Conservation (phyloP, 306 rosid genomes). For the Lablab purpureus region DNA sequence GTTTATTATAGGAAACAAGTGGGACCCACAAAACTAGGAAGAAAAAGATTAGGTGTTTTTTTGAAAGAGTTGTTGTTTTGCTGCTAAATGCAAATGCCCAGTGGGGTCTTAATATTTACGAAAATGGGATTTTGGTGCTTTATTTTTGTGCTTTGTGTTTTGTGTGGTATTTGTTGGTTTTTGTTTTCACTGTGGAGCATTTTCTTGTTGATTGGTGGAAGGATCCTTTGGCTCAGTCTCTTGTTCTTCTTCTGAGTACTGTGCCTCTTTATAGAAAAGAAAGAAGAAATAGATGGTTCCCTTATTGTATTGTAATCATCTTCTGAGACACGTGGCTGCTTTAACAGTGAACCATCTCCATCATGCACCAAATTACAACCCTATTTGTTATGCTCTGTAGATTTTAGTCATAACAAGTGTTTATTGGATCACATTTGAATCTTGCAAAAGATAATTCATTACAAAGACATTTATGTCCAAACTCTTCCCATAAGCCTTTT, state of each 20-base stretch:
- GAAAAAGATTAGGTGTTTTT: conserved; percentile 47
- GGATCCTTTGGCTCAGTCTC: conserved; percentile 39
- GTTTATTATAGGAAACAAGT: conserved; percentile 50
- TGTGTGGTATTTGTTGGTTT: conserved; percentile 8
- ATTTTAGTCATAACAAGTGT: background rate
- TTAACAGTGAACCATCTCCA: conserved; percentile 18
- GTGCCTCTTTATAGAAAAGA: conserved; percentile 22
- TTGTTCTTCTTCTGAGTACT: conserved; percentile 8
- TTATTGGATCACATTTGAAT: background rate
- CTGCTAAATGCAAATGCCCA: conserved; percentile 43
- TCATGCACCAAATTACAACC: conserved; percentile 16
- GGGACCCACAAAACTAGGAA: conserved; percentile 50
- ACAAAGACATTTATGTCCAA: background rate
- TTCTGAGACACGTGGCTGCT: conserved; percentile 40
- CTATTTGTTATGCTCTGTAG: background rate
- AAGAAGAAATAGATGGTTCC: background rate
- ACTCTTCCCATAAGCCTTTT: too few relatives aligned
- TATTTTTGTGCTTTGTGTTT: background rate
- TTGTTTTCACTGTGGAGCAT: conserved; percentile 20
- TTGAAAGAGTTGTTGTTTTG: background rate
- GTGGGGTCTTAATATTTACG: conserved; percentile 45
- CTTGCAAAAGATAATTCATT: too few relatives aligned
- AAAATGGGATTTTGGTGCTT: conserved; percentile 47
- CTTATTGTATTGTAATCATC: background rate
- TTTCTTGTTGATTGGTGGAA: conserved; percentile 30